Conservation (phyloP, 352 stramenopile species). For the Pythium biforme region DNA sequence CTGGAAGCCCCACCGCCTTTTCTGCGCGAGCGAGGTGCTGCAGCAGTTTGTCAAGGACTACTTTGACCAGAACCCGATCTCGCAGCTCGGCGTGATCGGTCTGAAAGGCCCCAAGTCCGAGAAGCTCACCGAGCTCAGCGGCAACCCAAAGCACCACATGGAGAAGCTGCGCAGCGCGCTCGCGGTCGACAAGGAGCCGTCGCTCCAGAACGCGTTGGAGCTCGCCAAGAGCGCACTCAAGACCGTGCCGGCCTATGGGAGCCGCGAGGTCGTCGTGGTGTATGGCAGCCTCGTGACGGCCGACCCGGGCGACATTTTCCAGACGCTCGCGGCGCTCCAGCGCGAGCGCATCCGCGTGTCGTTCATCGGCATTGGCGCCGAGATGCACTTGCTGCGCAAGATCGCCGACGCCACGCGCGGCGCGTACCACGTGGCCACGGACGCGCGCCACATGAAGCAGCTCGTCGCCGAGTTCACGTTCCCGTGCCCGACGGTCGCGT, state of each 20-base stretch:
- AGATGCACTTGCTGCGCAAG: conserved; percentile 89
- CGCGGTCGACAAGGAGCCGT: conserved; percentile 83
- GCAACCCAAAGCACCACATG: conserved; percentile 86
- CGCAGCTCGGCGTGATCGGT: conserved; percentile 87
- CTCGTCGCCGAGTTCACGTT: conserved; percentile 94
- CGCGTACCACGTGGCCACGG: conserved; percentile 92
- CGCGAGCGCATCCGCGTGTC: conserved; percentile 90
- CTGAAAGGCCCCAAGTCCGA: conserved; percentile 90
- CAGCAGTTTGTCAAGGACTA: conserved; percentile 90
- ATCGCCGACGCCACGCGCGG: conserved; percentile 92
- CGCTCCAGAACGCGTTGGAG: conserved; percentile 90
- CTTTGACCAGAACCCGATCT: conserved; percentile 95
- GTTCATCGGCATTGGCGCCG: conserved; percentile 93
- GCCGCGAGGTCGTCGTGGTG: conserved; percentile 92
- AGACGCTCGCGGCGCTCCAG: conserved; percentile 90
- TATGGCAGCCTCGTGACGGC: conserved; percentile 94
- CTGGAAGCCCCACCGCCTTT: conserved; percentile 83
- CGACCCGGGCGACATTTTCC: conserved; percentile 96
- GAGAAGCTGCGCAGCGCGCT: conserved; percentile 66
- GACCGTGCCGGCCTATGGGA: conserved; percentile 86
- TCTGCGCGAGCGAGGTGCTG: conserved; percentile 61
- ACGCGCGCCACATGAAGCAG: conserved; percentile 90
- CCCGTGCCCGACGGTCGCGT: conserved; percentile 87
- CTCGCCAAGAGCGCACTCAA: conserved; percentile 90
- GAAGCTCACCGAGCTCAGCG: conserved; percentile 90